These are phyloP conservation scores for Diaporthe velutina DNA, from an alignment of 2,329 filamentous ascomycete species.

Conservation along the genomic window DNA sequence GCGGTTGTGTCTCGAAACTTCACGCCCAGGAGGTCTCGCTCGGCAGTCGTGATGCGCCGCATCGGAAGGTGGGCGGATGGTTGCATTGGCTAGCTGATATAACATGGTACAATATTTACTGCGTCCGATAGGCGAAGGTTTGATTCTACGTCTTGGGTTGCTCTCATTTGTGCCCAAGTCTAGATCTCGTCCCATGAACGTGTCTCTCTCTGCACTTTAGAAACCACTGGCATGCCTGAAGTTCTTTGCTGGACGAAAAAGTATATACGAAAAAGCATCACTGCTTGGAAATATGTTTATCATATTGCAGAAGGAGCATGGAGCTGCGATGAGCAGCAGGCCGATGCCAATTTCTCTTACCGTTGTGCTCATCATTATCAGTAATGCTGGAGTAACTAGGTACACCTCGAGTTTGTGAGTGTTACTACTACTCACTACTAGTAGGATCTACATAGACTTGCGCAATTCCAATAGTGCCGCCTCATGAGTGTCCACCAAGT, in stretches of 20 bases:
- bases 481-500: background rate
- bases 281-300: background rate
- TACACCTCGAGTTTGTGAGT: background rate
- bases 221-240: background rate
- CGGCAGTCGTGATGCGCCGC: background rate
- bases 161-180: background rate
- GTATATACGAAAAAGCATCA: background rate
- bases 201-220: background rate
- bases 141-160: background rate
- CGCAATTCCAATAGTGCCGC: background rate
- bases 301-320: background rate
- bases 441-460: background rate
- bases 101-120: background rate
- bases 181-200: background rate
- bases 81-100: background rate
- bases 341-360: background rate
- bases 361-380: background rate
- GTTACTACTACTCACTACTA: background rate
- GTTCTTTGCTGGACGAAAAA: background rate
- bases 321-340: background rate
- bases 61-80: background rate
- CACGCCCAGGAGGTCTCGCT: background rate
- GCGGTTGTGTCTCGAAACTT: fast-evolving
- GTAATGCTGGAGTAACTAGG: background rate
- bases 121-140: background rate